Evolutionary conservation across 2,329 filamentous ascomycete genomes (phyloP).

Genomic region (Aspergillus sp.): DNA sequence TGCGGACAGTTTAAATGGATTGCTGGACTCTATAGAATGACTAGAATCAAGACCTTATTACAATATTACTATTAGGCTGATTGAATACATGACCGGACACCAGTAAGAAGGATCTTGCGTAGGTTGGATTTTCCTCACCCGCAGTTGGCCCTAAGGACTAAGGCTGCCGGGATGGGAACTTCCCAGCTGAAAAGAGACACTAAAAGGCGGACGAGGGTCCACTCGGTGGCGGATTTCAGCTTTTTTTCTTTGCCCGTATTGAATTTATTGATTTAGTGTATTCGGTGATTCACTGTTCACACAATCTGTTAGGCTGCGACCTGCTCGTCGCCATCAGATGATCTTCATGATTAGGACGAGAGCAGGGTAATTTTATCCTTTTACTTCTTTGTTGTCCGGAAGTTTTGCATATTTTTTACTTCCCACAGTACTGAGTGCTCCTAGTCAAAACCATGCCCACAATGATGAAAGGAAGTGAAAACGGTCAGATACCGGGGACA

Average conservation of each 20-base stretch:
- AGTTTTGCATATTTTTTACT: background rate
- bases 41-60: background rate
- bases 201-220: background rate
- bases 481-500: background rate
- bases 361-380: no score
- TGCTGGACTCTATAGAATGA: background rate
- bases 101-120: background rate
- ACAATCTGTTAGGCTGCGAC: constrained; percentile 1
- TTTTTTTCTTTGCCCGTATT: background rate
- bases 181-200: constrained; percentile 7
- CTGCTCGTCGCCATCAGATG: constrained; percentile 16
- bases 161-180: background rate
- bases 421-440: no score
- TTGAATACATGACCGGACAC: background rate
- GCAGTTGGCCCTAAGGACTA: background rate
- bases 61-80: no score
- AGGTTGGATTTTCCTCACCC: constrained; percentile 3
- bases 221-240: constrained; percentile 5
- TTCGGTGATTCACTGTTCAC: background rate
- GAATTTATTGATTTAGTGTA: background rate
- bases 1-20: background rate
- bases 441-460: no score
- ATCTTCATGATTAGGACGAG: constrained; percentile 11
- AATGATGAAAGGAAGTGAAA: no score
- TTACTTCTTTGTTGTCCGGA: background rate